These are phyloP conservation scores for Astrothelium subdiscretum DNA, from an alignment of 495 filamentous ascomycete genomes.

Conservation along the genomic window DNA sequence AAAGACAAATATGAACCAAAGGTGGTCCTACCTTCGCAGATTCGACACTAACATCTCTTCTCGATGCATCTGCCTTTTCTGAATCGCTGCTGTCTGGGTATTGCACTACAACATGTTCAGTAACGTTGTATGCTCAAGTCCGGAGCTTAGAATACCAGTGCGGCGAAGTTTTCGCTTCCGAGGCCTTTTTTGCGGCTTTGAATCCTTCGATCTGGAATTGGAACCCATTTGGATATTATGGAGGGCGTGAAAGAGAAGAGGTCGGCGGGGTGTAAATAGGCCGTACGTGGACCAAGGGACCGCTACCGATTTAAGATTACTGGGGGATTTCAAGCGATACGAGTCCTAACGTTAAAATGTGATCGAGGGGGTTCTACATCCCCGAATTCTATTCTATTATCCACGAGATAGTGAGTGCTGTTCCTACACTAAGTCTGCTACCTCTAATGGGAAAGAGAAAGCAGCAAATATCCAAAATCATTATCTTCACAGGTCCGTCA, in stretches of 20 bases:
- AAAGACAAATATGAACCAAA: too few species aligned
- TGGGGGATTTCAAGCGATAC: too few species aligned
- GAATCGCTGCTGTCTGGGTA: background rate
- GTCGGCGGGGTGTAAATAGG: background rate
- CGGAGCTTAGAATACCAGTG: background rate
- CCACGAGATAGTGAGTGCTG: too few species aligned
- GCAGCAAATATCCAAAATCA: background rate
- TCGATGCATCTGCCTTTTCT: background rate
- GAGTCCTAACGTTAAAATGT: too few species aligned
- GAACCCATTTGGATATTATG: background rate
- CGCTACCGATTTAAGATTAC: background rate
- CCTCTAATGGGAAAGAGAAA: background rate
- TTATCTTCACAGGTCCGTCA: background rate
- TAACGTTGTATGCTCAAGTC: background rate
- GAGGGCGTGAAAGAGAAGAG: background rate
- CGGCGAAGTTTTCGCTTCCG: background rate
- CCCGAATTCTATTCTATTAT: too few species aligned
- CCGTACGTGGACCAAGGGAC: background rate
- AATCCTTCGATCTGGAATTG: background rate
- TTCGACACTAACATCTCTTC: background rate
- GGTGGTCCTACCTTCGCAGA: background rate
- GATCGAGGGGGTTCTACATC: too few species aligned
- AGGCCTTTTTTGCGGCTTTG: background rate
- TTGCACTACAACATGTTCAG: background rate
- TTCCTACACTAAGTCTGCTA: background rate